Base-by-base conservation (phyloP, 306 rosid species). In the Malus fusca region DNA sequence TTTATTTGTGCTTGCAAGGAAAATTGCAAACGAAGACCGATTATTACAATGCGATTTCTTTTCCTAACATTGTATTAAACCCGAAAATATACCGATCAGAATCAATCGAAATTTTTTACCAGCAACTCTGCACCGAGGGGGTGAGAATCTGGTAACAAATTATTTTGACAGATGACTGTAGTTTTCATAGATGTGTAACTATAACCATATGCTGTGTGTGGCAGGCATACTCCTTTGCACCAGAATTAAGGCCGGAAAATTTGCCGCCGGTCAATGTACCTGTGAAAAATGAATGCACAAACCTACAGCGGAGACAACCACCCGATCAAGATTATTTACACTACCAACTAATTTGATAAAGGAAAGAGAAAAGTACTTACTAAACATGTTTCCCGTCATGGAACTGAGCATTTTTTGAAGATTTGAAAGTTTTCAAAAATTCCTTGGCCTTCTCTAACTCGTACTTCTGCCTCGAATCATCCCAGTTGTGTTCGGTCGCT, bases 401-500 rank as follows among this genome's bases (percentile, higher is more conserved):
- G 82, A 96, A 96, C 79, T 87, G 92, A 23, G 98, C 99, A 78
- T 96, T 96, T 65, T 87, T 90, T 5, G 98, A 89, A 66, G 97
- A 88, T 77, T 96, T 96, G 82, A 96, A 96, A 19, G 98, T 92
- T 82, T 84, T 85, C 78, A 96, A 85, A 82, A 96, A 90, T 40
- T 81, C 83, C 61, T 69, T 86, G 31, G 90, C 93, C 77, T 75
- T 88, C 84, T 87, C 75, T 74, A 90, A 68, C 87, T 96, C 99
- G 77, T 84, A 83, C 82, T 87, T 87, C 91, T 80, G 84, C 77
- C 91, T 96, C 53, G 91, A 71, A 74, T 80, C 80, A 79, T 92
- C 94, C 99, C 99, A 96, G 11, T 89, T 87, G 85, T 87, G 99
- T 71, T 92, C 99, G 2, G 78, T 40, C 22, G 98, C 91, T 87